phyloP scores from a whole-genome alignment of 1,284 basidiomycete genomes.

The Puccinia triticina region DNA sequence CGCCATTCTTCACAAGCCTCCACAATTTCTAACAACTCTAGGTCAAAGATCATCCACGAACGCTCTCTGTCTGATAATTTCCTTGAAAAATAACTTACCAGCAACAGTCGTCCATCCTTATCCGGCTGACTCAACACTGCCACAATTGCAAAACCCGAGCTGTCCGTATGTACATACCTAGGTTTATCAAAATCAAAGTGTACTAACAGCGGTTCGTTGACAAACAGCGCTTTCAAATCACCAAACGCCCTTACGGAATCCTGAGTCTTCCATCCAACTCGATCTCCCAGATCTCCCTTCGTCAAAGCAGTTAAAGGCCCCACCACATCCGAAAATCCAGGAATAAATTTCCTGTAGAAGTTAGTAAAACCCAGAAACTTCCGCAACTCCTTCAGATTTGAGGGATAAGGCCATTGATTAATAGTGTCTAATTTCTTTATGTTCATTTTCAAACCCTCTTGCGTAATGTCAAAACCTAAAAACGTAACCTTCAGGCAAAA shows the following conservation, averaged over 20 bases:
- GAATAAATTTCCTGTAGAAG: not conserved
- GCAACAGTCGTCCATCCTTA: not conserved
- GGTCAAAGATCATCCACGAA: too few species aligned
- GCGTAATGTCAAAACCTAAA: conserved; percentile 49
- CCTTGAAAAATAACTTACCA: conserved; percentile 23
- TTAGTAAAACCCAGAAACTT: too few species aligned
- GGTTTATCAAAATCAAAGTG: not conserved
- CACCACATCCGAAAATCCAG: not conserved
- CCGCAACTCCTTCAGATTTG: too few species aligned
- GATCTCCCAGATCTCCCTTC: conserved; percentile 54
- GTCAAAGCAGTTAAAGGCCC: conserved; percentile 26
- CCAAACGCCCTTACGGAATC: not conserved
- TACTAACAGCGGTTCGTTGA: not conserved
- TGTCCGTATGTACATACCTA: conserved; percentile 9
- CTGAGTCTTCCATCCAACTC: conserved; percentile 57
- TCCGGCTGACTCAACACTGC: too few species aligned
- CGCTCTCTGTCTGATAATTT: conserved; percentile 19
- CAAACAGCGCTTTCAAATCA: not conserved
- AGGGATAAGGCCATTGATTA: too few species aligned
- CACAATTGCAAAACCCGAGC: conserved; percentile 29
- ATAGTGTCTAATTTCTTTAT: too few species aligned
- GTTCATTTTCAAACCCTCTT: too few species aligned
- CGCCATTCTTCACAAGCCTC: not conserved
- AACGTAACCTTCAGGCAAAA: conserved; percentile 24
- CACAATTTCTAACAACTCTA: conserved; percentile 22